Evolutionary conservation across 345 rosid genomes (phyloP), one percentile per base, ranked within the genome.

Genomic region (Corymbia maculata): DNA sequence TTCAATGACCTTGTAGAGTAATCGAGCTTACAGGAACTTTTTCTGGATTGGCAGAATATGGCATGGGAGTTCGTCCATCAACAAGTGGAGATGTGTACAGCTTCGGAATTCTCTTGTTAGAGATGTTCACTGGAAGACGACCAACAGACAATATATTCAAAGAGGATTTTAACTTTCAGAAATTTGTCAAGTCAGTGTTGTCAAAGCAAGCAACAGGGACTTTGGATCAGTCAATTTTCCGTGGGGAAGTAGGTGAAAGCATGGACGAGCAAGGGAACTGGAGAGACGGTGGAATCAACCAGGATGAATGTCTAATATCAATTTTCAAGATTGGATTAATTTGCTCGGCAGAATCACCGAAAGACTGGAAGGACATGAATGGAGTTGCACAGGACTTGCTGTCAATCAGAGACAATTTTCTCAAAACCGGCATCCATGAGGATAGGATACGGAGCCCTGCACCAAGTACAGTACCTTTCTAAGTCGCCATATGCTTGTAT

Each of bases 51-150:
- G 86, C 52, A 82, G 86, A 82, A n/a, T 47, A 82, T 82, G 86
- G 86, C 22, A 22, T 82, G 86, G 86, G 51, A 2, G 52, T 32
- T 47, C 51, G 52, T 44, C 51, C 52, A 44, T 82, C 85, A 9
- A 82, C 86, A 12, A 82, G 50, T 47, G 85, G 86, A 30, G 86
- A 82, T 82, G 86, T 82, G 30, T 82, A 82, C 86, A 2, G 9
- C n/a, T 82, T 82, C 2, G 52, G 86, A 2, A 45, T 45, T 15
- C 30, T 82, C 28, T 21, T 82, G 86, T 51, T 45, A 42, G 86
- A 47, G 85, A 82, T 82, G 52, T 82, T 82, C 52, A 82, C 86
- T 4, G 86, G 30, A 59, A 59, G 66, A 59, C 30, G 30, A 11
- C 66, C 66, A 0, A 59, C 66, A 1, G 30, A 59, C 15, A 0